Evolutionary conservation across 441 rosid species (phyloP), one percentile per base, ranked within the genome.

Genomic region (Populus tomentosa): DNA sequence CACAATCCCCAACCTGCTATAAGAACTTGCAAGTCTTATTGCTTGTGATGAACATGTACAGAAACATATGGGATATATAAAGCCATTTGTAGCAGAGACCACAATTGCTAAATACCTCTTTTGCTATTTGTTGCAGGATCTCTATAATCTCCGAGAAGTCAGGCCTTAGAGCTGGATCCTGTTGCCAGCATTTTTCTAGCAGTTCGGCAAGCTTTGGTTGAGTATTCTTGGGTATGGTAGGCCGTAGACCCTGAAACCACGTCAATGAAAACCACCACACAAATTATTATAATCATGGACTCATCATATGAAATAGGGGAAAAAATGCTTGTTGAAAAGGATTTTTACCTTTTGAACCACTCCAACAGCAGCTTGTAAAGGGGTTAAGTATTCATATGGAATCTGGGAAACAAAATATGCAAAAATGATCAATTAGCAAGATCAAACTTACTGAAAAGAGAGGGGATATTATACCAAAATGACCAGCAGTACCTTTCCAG

Each of bases 281-380:
- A 53, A 73, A 33, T 21, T 64, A 11, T 23, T 24, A 56, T 53
- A 4, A 23, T 61, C 53, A 50, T 21, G 10, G 5, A 5, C n/a
- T 24, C n/a, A 1, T 50, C 59, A 14, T 16, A 16, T 50, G 59
- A 50, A 50, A 50, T 50, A 16, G 59, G 30, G 30, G 3, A 28
- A 3, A 2, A 28, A 28, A 28, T 28, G 30, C 30, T 28, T 28
- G 30, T 28, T 28, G 30, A 28, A 28, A 28, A 28, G 3, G 30
- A 28, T 28, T 20, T 38, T 65, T 87, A 94, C 98, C 96, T 90
- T 94, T 80, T 94, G 98, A 76, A 94, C 98, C 81, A 94, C 98
- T 30, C 98, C 97, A 53, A 96, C 93, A 50, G 99, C 98, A 20
- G 99, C 98, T 88, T 96, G 98, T 72, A 96, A 75, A 63, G 99